Evolutionary conservation across 495 filamentous ascomycete species (phyloP), one percentile per base, ranked within the genome.

Genomic region (Penicillium desertorum): DNA sequence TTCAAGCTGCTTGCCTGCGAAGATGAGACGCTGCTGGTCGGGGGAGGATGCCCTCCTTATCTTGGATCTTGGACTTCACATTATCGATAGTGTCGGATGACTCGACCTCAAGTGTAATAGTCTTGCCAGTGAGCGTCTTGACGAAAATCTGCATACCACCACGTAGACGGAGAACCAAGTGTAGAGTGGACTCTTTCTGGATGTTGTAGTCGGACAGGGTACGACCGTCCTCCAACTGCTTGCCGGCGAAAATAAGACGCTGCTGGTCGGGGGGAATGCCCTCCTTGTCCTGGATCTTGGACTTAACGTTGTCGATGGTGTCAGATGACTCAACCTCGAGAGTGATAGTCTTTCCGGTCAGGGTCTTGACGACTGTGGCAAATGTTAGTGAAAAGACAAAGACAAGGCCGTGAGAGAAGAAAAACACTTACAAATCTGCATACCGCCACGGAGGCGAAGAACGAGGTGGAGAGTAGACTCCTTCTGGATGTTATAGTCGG

Each of bases 401-500:
- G 6, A 47, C n/a, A 46, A 22, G 30, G 53, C 37, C 20, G 48
- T 47, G 34, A 49, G 8, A 47, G 9, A 20, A 23, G 4, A 50
- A 54, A 54, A 19, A 27, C 56, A 82, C 85, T 72, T 85, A 88
- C 85, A 98, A 72, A 98, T 97, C 74, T 98, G 93, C 93, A 98
- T 98, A 72, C 93, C 93, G 78, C 93, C 93, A 80, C 93, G 94
- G 11, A 98, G 91, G 78, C 93, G 94, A 50, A 98, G 92, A 58
- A 98, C 93, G 25, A 98, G 77, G 69, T 98, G 93, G 29, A 97
- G 88, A 23, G 93, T 97, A 12, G 88, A 92, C 76, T 97, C 93
- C 84, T 97, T 98, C 78, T 97, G 94, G 56, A 98, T 97, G 73
- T 97, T 98, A 81, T 98, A 98, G 74, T 98, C 93, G 57, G 88